phyloP scores from a whole-genome alignment of 202 grass and related monocot genomes.

The Digitaria exilis region DNA sequence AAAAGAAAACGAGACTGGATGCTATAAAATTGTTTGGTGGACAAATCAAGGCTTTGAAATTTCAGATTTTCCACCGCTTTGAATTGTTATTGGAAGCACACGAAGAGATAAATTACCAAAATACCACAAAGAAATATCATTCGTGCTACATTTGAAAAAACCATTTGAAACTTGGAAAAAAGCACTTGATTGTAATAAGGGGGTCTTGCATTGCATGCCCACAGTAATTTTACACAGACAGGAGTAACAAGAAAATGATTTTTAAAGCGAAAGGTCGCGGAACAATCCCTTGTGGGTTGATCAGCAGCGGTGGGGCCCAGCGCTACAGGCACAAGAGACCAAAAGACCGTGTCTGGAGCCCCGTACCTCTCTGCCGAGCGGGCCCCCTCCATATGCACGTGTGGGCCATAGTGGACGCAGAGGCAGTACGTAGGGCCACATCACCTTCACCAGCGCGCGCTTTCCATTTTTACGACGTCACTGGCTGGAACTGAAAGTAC shows the following conservation, averaged over 20 bases:
- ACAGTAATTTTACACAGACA: neutral
- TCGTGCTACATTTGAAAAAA: neutral
- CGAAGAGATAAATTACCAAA: neutral
- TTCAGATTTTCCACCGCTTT: no score
- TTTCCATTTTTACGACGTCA: conserved; percentile 17
- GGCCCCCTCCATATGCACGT: neutral
- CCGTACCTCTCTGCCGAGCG: conserved; percentile 20
- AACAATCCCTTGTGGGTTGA: conserved; percentile 52
- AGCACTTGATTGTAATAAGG: no score
- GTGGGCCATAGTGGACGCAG: conserved; percentile 13
- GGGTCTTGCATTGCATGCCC: no score
- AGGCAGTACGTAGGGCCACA: no score
- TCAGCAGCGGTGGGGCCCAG: conserved; percentile 32
- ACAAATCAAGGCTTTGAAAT: no score
- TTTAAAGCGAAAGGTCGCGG: neutral
- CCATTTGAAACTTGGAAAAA: no score
- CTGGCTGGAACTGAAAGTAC: neutral
- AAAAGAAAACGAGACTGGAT: neutral
- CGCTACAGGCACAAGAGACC: conserved; percentile 32
- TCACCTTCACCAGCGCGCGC: no score
- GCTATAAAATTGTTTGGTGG: neutral
- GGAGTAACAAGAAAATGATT: neutral
- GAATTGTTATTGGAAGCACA: no score
- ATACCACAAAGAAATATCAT: neutral
- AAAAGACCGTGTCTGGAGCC: conserved; percentile 32